Conservation (phyloP, 2,329 filamentous ascomycete species). For the Emydomyces testavorans region DNA sequence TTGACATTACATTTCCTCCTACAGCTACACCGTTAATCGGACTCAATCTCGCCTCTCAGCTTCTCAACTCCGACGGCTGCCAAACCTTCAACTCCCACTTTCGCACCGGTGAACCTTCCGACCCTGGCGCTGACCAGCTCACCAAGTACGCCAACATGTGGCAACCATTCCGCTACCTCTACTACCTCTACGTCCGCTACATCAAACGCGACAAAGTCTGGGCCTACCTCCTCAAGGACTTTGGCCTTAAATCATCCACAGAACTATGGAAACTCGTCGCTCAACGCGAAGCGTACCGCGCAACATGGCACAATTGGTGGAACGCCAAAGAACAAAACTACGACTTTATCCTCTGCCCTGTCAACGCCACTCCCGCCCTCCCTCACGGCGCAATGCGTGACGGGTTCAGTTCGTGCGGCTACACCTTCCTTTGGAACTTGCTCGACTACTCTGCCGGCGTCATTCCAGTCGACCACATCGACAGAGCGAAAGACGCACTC, state of each 20-base stretch:
- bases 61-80: constrained; percentile 77
- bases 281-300: constrained; percentile 65
- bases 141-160: constrained; percentile 62
- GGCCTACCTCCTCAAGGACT: constrained; percentile 64
- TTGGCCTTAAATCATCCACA: constrained; percentile 59
- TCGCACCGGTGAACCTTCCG: constrained; percentile 65
- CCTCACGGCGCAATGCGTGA: constrained; percentile 79
- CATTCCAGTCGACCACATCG: constrained; percentile 74
- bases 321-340: constrained; percentile 54
- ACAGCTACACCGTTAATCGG: constrained; percentile 68
- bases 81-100: constrained; percentile 67
- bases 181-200: constrained; percentile 84
- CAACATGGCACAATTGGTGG: constrained; percentile 78
- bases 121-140: constrained; percentile 66
- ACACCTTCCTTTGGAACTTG: constrained; percentile 89
- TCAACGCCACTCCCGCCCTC: constrained; percentile 79
- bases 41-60: constrained; percentile 62
- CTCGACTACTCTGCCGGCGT: constrained; percentile 79
- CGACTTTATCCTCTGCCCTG: constrained; percentile 73
- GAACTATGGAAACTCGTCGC: constrained; percentile 76
- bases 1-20: constrained; percentile 52
- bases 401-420: constrained; percentile 75
- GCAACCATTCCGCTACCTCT: constrained; percentile 64
- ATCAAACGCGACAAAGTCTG: constrained; percentile 63
- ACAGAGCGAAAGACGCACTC: constrained; percentile 57